Base-by-base conservation (phyloP, 108 stramenopile genomes). In the Nannochloropsis salina region DNA sequence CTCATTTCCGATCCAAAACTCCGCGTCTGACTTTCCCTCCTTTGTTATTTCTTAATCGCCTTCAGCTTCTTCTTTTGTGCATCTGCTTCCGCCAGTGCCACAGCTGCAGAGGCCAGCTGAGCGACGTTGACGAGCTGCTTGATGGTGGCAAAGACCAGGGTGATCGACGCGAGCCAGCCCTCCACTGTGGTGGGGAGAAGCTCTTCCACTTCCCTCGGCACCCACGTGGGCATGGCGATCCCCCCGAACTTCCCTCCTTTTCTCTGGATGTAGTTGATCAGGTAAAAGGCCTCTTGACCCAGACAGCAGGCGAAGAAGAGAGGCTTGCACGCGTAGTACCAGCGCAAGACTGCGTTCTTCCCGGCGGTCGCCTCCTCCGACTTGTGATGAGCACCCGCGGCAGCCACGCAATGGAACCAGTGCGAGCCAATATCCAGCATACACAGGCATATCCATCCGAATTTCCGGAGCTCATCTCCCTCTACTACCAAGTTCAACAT, bases 231-330 rank as follows among this genome's bases (percentile, higher is more conserved):
- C n/a, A n/a, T n/a, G 6, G 61, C 61, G 20, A 74, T n/a, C 15
- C 61, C 20, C 6, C 61, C 61, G 5, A 74, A 74, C 8, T 15
- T 74, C 61, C 4, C 61, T 15, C 61, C 61, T n/a, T 74, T 74
- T n/a, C 88, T 41, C 31, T 88, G 47, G 8, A 90, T 81, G 79
- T 90, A 92, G 22, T 91, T 40, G 81, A 83, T 42, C 41, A 92
- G 51, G 84, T 91, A 92, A 41, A 90, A 89, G 42, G 95, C 94
- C 91, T 98, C 98, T 9, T 96, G 94, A 9, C 96, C 95, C 8
- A 96, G 95, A 90, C 98, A 98, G 83, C 94, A 94, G 88, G 96
- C 97, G 12, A 95, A 97, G 90, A 98, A 98, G 88, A 98, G 96
- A 42, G 90, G 92, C 86, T 97, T 97, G 80, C 93, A 94, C 42